phyloP scores from a whole-genome alignment of 768 basidiomycete species.

The Xerocomellus intermedius region DNA sequence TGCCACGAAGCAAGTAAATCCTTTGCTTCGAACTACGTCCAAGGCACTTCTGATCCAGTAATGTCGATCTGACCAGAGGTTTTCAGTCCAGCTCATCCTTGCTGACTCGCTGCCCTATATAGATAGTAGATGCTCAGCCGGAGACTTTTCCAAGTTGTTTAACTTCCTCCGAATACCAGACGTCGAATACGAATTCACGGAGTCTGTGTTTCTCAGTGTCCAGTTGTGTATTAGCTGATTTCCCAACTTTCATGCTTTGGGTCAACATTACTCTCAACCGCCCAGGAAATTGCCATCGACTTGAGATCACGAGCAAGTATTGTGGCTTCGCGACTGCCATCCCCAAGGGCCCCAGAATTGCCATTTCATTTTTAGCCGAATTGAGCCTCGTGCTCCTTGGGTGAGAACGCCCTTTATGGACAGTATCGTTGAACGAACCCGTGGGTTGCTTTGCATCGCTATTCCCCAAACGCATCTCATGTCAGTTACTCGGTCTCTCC shows the following conservation, averaged over 20 bases:
- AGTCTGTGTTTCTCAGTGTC: neutral
- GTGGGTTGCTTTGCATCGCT: slow-evolving; percentile 6
- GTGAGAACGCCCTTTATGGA: slow-evolving; percentile 7
- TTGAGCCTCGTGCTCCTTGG: neutral
- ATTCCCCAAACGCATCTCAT: neutral
- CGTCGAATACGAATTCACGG: neutral
- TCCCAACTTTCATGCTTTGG: neutral
- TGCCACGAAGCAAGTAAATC: neutral
- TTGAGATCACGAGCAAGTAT: neutral
- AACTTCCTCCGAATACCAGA: neutral
- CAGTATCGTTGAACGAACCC: neutral
- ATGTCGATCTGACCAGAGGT: neutral
- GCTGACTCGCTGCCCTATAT: neutral
- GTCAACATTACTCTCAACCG: neutral
- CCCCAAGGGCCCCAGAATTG: neutral
- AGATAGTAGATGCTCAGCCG: neutral
- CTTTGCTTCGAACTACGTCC: neutral
- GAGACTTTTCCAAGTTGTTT: too few species aligned
- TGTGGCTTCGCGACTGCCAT: neutral
- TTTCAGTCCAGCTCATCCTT: neutral
- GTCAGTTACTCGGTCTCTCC: neutral
- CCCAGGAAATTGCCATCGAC: neutral
- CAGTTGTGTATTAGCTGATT: neutral
- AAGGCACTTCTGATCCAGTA: neutral
- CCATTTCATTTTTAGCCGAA: neutral